Evolutionary conservation across 2,329 filamentous ascomycete species (phyloP).

Genomic region (Teratosphaeria zuluensis): DNA sequence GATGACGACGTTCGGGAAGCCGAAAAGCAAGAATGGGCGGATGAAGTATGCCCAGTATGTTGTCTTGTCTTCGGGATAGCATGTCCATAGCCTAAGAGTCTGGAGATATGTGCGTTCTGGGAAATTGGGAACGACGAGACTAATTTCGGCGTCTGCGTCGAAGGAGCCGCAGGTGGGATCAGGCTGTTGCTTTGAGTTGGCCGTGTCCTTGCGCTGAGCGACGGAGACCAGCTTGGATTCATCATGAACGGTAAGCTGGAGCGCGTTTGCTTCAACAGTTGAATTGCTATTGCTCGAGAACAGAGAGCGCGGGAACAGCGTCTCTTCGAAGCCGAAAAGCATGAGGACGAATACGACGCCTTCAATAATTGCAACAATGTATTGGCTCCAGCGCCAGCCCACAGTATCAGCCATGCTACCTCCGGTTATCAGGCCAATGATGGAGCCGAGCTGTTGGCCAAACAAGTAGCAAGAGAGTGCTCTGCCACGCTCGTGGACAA

Average conservation of each 20-base stretch:
- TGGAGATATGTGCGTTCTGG: not conserved
- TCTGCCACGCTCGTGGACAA: not conserved
- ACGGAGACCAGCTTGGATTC: not conserved
- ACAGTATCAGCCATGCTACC: not conserved
- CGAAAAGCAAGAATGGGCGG: not conserved
- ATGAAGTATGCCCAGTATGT: not conserved
- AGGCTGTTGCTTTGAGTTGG: not conserved
- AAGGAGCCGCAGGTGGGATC: not conserved
- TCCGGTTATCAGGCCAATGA: not conserved
- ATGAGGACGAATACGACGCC: not conserved
- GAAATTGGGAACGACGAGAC: not conserved
- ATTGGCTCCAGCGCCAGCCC: not conserved
- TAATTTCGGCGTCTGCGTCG: not conserved
- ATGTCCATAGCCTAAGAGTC: not conserved
- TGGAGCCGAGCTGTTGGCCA: not conserved
- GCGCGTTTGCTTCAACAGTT: not conserved
- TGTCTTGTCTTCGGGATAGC: not conserved
- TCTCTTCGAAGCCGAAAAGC: not conserved
- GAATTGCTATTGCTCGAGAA: not conserved
- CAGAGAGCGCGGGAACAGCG: not conserved
- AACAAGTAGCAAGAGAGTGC: not conserved
- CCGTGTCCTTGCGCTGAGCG: not conserved
- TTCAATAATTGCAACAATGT: not conserved
- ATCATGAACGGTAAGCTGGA: not conserved
- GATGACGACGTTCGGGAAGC: not conserved